These are phyloP conservation scores for Coniophora puteana DNA, from an alignment of 1,284 basidiomycete species.

Conservation along the genomic window DNA sequence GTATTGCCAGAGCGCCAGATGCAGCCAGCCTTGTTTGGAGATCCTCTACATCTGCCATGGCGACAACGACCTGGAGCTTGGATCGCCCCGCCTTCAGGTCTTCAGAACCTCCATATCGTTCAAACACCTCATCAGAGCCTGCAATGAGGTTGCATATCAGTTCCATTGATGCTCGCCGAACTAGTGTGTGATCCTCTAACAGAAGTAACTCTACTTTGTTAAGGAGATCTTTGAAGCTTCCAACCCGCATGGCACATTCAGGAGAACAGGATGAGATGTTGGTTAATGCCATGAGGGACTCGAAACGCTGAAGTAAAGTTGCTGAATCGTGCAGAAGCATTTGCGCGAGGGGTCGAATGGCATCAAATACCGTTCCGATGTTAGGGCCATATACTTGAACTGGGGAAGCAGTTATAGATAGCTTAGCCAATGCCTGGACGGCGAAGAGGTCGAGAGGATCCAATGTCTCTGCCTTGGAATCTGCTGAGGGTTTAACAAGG, in stretches of 20 bases:
- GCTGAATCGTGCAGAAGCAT: conserved; percentile 69
- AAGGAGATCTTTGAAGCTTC: conserved; percentile 57
- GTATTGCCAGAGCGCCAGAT: conserved; percentile 79
- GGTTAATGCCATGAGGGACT: conserved; percentile 92
- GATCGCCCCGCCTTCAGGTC: conserved; percentile 44
- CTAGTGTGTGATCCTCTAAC: conserved; percentile 78
- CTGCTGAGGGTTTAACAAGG: conserved; percentile 50
- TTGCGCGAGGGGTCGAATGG: conserved; percentile 72
- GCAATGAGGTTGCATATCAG: conserved; percentile 91
- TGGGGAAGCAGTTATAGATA: conserved; percentile 89
- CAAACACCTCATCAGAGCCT: conserved; percentile 73
- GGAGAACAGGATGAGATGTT: conserved; percentile 84
- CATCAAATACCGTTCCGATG: conserved; percentile 73
- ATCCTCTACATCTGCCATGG: conserved; percentile 84
- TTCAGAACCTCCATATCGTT: conserved; percentile 56
- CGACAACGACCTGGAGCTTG: conserved; percentile 79
- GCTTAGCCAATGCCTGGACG: conserved; percentile 88
- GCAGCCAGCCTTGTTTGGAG: conserved; percentile 79
- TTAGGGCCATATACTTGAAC: conserved; percentile 86
- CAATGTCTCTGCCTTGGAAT: conserved; percentile 22
- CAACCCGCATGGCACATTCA: conserved; percentile 62
- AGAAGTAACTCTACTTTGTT: conserved; percentile 77
- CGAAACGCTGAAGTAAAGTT: conserved; percentile 82
- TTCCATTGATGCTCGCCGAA: conserved; percentile 86
- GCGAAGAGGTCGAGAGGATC: conserved; percentile 58